Conservation (phyloP, 371 early-diverging fungal species). For the Mucor circinelloides region DNA sequence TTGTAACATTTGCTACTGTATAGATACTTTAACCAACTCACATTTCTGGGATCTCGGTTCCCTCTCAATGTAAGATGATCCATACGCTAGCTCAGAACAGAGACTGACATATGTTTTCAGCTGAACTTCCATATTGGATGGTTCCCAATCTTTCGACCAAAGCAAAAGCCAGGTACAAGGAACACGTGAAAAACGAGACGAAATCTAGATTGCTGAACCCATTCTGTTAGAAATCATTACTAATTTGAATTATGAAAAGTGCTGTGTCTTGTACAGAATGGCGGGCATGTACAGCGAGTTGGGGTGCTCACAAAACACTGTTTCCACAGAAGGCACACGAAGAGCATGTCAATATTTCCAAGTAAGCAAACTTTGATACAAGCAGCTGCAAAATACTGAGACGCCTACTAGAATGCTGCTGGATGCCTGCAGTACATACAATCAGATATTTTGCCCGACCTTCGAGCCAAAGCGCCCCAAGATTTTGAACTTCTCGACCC, state of each 20-base stretch:
- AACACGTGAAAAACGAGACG: conserved; percentile 17
- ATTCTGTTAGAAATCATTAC: conserved; percentile 27
- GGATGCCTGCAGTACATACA: conserved; percentile 74
- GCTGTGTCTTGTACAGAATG: conserved; percentile 82
- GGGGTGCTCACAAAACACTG: conserved; percentile 64
- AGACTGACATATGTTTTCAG: not conserved
- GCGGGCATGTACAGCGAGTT: conserved; percentile 83
- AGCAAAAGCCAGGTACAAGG: conserved; percentile 19
- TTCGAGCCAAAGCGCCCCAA: conserved; percentile 53
- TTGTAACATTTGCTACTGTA: not conserved
- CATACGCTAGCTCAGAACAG: not conserved
- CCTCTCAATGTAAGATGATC: conserved; percentile 37
- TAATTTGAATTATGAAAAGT: conserved; percentile 80
- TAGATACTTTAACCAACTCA: conserved; percentile 51
- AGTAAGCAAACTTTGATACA: conserved; percentile 35
- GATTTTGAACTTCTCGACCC: conserved; percentile 71
- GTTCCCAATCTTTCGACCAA: conserved; percentile 24
- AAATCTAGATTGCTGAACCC: not conserved
- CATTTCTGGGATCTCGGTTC: conserved; percentile 45
- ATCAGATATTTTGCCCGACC: conserved; percentile 54
- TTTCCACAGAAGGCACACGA: conserved; percentile 72
- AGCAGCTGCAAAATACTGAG: not conserved
- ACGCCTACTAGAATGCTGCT: conserved; percentile 66
- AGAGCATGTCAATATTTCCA: conserved; percentile 78
- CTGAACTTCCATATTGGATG: conserved; percentile 20